Evolutionary conservation across 2,329 filamentous ascomycete species (phyloP), one percentile per base, ranked within the genome.

Genomic region (Hypoxylon sp.): DNA sequence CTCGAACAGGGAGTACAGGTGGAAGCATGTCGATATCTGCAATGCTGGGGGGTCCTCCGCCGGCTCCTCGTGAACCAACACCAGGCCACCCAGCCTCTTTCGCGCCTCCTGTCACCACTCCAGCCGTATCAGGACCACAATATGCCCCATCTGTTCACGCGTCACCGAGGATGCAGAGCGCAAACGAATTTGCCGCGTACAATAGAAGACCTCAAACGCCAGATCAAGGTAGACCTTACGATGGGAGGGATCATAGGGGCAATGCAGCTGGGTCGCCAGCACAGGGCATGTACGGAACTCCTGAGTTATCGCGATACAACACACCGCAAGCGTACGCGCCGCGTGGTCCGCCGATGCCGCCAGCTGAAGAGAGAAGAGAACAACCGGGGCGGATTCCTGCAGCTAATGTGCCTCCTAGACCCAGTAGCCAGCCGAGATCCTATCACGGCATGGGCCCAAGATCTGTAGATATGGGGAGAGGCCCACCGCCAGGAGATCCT

Each of bases 181-280:
- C 82, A 53, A 86, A 89, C 12, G 87, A 88, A 59, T 63, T 63
- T 36, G 48, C 55, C 29, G 54, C 75, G 73, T 41, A 77, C 80
- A 4, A 87, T 81, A 67, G 86, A 55, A 78, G 87, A 53, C 88
- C 88, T 2, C 84, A 89, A 50, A 91, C 88, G 0, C 88, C 88
- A n/a, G 88, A 91, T 32, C 84, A 86, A 54, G 75, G 79, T 35
- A 78, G 82, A 62, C 73, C 74, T 46, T 82, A 83, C 71, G 76
- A 84, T 49, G 36, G 65, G 45, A 63, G 74, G 60, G 68, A 71
- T 61, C 66, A 65, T 57, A 72, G 79, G 63, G 73, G 71, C 16
- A 70, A 71, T 55, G 65, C 73, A 2, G 75, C 74, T 11, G 75
- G 73, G 3, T 82, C 81, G 9, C 79, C 79, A 4, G 73, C 67